Conservation (phyloP, 371 early-diverging fungal genomes). For the Sporodiniella umbellata region DNA sequence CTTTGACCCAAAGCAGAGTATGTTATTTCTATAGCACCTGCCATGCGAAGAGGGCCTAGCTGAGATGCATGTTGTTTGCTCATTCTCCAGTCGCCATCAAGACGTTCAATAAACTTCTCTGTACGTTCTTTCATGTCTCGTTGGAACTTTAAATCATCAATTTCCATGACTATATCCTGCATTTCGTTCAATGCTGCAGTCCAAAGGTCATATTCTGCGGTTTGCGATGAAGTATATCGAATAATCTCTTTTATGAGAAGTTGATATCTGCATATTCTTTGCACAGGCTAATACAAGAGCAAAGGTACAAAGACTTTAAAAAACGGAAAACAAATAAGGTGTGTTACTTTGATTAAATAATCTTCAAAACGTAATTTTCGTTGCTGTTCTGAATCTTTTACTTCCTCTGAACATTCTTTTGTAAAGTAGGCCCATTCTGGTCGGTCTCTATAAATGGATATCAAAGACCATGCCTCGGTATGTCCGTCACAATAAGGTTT, state of each 20-base stretch:
- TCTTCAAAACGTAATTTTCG: conserved; percentile 42
- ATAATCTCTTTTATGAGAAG: conserved; percentile 44
- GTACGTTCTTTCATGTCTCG: conserved; percentile 37
- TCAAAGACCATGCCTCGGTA: conserved; percentile 32
- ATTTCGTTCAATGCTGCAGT: conserved; percentile 24
- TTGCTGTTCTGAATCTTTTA: conserved; percentile 6
- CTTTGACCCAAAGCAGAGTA: conserved; percentile 38
- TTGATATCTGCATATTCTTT: conserved; percentile 48
- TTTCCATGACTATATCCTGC: conserved; percentile 32
- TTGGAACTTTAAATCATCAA: conserved; percentile 30
- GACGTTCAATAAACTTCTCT: conserved; percentile 29
- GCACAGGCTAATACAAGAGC: conserved; percentile 53
- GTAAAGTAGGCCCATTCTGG: conserved; percentile 41
- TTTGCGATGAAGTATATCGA: conserved; percentile 27
- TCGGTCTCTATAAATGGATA: conserved; percentile 33
- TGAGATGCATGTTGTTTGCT: conserved; percentile 24
- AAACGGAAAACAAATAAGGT: neutral
- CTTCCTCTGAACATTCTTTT: conserved; percentile 23
- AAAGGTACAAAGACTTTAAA: neutral
- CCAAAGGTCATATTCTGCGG: conserved; percentile 23
- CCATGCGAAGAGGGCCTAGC: conserved; percentile 34
- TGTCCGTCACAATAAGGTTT: conserved; percentile 42
- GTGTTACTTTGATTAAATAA: conserved; percentile 42
- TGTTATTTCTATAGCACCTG: conserved; percentile 46
- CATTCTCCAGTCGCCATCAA: conserved; percentile 40